These are phyloP conservation scores for Zygotorulaspora mrakii DNA, from an alignment of 1,139 yeast species.

Conservation along the genomic window DNA sequence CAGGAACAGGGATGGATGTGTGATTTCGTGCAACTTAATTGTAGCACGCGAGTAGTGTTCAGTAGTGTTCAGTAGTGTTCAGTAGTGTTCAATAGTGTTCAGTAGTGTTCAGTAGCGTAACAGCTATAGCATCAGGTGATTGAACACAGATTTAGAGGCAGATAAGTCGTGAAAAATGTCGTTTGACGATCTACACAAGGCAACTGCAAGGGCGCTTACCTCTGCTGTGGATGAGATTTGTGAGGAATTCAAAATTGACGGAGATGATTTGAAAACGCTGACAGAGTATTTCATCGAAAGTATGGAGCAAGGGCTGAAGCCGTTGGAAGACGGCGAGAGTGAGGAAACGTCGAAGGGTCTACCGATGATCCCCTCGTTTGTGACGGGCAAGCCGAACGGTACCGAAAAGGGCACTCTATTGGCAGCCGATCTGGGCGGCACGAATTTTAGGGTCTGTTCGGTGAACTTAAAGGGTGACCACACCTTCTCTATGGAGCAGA, in stretches of 20 bases:
- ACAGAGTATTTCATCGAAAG: conserved; percentile 62
- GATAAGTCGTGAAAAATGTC: conserved; percentile 22
- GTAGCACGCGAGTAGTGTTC: too few species aligned
- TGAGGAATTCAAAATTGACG: conserved; percentile 51
- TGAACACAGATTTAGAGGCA: too few species aligned
- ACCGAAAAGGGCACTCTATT: conserved; percentile 69
- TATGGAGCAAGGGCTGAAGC: conserved; percentile 58
- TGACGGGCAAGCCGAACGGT: conserved; percentile 77
- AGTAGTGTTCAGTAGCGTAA: neutral
- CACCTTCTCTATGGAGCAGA: conserved; percentile 67
- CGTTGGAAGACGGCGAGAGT: conserved; percentile 42
- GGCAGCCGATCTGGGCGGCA: conserved; percentile 87
- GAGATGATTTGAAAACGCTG: conserved; percentile 51
- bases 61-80: too few species aligned
- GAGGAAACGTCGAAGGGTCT: conserved; percentile 39
- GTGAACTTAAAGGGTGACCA: conserved; percentile 76
- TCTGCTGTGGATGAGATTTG: conserved; percentile 48
- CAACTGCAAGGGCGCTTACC: conserved; percentile 23
- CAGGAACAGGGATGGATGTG: too few species aligned
- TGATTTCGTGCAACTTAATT: too few species aligned
- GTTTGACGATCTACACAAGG: conserved; percentile 30
- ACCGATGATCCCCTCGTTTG: conserved; percentile 89
- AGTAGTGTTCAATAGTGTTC: too few species aligned
- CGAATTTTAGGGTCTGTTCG: conserved; percentile 87
- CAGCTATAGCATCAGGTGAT: neutral